Percentiles rank a stretch among this genome's conserved stretches.
Conservation (phyloP, 2,329 filamentous ascomycete genomes). For the Cryoendolithus antarcticus region DNA sequence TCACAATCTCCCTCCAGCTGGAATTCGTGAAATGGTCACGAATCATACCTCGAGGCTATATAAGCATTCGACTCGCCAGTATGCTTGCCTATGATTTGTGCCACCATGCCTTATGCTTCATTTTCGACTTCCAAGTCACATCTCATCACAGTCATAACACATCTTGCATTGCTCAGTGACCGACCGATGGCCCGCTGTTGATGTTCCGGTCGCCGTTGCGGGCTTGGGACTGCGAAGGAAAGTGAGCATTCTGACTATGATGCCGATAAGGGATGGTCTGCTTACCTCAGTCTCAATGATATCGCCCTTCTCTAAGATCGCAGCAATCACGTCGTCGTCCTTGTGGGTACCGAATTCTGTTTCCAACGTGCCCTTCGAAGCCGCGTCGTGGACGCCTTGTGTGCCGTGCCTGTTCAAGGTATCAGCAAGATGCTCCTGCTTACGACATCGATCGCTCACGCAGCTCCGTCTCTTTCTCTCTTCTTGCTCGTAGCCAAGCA, state of each 20-base stretch:
- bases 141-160: neutral
- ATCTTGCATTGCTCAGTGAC: slow-evolving; percentile 12
- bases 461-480: too few relatives aligned
- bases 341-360: slow-evolving; percentile 75
- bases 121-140: too few relatives aligned
- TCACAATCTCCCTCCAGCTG: too few relatives aligned
- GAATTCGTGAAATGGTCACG: too few relatives aligned
- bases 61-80: too few relatives aligned
- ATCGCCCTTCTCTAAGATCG: slow-evolving; percentile 67
- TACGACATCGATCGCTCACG: too few relatives aligned
- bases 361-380: slow-evolving; percentile 62
- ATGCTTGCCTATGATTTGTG: too few relatives aligned
- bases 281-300: slow-evolving; percentile 50
- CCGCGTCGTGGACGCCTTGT: slow-evolving; percentile 65
- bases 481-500: too few relatives aligned
- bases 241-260: neutral
- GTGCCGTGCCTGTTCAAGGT: slow-evolving; percentile 56
- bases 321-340: slow-evolving; percentile 68
- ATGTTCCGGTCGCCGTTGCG: slow-evolving; percentile 33
- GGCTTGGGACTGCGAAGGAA: neutral
- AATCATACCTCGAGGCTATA: too few relatives aligned
- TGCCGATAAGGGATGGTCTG: slow-evolving; percentile 6
- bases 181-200: slow-evolving; percentile 23
- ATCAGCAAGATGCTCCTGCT: too few relatives aligned
- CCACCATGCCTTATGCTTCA: too few relatives aligned